A percentile compares a stretch with the other conserved stretches of the same genome.
Conservation (phyloP, 331 rosid genomes). For the Stylosanthes scabra region DNA sequence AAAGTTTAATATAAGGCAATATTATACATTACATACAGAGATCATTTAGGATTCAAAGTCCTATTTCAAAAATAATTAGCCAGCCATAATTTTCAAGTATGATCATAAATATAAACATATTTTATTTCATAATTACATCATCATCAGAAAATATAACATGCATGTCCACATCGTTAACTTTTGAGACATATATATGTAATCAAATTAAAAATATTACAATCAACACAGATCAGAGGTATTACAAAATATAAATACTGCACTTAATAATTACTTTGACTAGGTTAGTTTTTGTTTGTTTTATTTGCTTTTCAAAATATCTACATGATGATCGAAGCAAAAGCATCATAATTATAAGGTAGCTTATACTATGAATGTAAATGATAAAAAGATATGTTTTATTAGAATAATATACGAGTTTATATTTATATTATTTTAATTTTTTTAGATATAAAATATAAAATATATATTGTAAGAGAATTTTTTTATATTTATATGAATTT, state of each 20-base stretch:
- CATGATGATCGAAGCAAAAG: too few relatives aligned
- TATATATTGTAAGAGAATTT: too few relatives aligned
- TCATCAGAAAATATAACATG: conserved; percentile 10
- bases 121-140: not conserved
- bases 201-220: not conserved
- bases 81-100: not conserved
- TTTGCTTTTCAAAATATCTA: not conserved
- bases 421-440: too few relatives aligned
- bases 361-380: too few relatives aligned
- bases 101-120: not conserved
- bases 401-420: too few relatives aligned
- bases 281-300: not conserved
- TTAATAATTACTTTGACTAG: conserved; percentile 11
- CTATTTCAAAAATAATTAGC: not conserved
- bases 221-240: not conserved
- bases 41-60: not conserved
- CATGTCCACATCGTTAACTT: conserved; percentile 16
- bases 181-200: not conserved
- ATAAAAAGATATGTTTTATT: too few relatives aligned
- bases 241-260: not conserved
- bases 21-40: not conserved
- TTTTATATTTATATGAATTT: too few relatives aligned
- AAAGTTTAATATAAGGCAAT: too few relatives aligned
- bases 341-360: too few relatives aligned
- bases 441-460: too few relatives aligned